Conservation (phyloP, 768 basidiomycete species). For the Suillus weaverae region DNA sequence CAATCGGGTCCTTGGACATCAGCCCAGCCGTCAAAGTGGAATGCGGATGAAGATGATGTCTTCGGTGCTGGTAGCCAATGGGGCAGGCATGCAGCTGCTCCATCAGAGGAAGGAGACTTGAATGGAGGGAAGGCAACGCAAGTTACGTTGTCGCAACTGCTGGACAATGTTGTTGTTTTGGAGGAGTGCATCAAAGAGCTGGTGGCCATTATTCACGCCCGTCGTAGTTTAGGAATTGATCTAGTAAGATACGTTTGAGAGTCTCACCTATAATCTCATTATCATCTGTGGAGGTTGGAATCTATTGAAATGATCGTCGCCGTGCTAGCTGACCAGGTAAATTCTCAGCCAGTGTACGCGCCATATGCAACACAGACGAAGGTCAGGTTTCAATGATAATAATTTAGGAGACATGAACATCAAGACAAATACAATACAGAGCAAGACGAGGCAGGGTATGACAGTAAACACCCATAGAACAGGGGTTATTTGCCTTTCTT, state of each 20-base stretch:
- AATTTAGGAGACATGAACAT: not conserved
- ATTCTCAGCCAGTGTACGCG: not conserved
- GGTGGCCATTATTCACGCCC: constrained; percentile 79
- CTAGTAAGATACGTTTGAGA: constrained; percentile 68
- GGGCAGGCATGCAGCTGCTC: constrained; percentile 33
- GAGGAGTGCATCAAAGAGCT: constrained; percentile 96
- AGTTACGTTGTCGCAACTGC: constrained; percentile 76
- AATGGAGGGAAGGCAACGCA: constrained; percentile 36
- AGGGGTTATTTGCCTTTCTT: constrained; percentile 37
- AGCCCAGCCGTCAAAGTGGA: constrained; percentile 50
- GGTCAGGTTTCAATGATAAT: not conserved
- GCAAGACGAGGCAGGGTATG: not conserved
- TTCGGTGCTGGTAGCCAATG: constrained; percentile 52
- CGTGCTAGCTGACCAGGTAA: not conserved
- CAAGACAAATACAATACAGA: not conserved
- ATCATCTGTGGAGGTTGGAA: not conserved
- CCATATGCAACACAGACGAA: not conserved
- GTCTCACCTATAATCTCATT: not conserved
- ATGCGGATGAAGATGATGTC: constrained; percentile 68
- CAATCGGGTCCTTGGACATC: constrained; percentile 66
- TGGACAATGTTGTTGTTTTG: constrained; percentile 93
- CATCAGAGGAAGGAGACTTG: constrained; percentile 25
- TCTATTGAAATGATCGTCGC: not conserved
- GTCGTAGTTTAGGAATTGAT: constrained; percentile 84
- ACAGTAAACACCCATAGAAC: not conserved